Base-by-base conservation (phyloP, 208 protist species). In the Trypanosoma rangeli region DNA sequence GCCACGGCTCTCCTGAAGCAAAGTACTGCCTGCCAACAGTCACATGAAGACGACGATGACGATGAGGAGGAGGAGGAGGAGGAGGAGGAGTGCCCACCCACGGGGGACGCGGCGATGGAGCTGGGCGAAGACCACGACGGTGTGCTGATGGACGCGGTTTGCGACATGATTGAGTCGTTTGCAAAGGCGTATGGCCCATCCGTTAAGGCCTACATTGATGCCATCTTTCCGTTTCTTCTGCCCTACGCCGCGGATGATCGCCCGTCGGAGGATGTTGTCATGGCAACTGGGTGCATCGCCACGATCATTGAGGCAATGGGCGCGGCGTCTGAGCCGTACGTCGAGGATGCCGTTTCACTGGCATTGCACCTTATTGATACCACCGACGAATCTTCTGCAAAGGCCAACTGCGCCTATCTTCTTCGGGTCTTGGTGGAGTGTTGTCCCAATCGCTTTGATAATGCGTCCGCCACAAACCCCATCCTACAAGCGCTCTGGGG, bases 61-160 rank as follows among this genome's bases (percentile, higher is more conserved):
- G 83, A 89, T n/a, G 81, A 82, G 54, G 74, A 80, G 42, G 73
- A 79, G 39, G 74, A 70, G 20, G 73, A 70, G 28, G 8, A 37
- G 8, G 54, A 64, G 61, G 68, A 28, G 73, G 68, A 29, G 67
- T n/a, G 5, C 33, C 33, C 33, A 7, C 33, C 33, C 33, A 37
- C 33, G 33, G 33, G 33, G 7, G 33, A 2, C 33, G 33, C 33
- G 4, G 52, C 57, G 7, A 57, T 72, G 9, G 24, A 67, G 39
- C 68, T 94, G 33, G 49, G 58, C 24, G 86, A 93, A 50, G 91
- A 92, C 35, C 87, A 94, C 74, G 87, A 94, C 48, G 79, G 86
- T 46, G 82, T 86, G 18, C 52, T 94, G 26, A 80, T 90, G 50
- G 88, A 93, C 35, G 71, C 77, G 3, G 85, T 82, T 15, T 76